Percentiles rank a stretch among this genome's conserved stretches.
These are phyloP conservation scores for Kernera saxatilis DNA, from an alignment of 345 rosid species.

Conservation along the genomic window DNA sequence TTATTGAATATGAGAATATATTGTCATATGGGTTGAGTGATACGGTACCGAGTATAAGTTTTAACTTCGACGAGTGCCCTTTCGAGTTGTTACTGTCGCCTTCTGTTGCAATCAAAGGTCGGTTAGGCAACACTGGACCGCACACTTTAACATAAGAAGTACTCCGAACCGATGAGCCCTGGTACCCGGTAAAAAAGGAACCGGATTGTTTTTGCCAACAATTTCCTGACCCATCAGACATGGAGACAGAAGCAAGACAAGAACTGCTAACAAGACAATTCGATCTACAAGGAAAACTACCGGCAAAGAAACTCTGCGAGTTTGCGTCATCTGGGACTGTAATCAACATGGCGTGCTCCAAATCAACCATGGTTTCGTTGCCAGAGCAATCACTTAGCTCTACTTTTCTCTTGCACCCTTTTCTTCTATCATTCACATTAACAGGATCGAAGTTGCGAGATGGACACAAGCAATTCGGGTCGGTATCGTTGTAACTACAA, in stretches of 20 bases:
- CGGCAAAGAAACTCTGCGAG: constrained; percentile 29
- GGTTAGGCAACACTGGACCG: constrained; percentile 41
- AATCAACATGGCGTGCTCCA: constrained; percentile 39
- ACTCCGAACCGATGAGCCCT: constrained; percentile 40
- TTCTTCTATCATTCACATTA: constrained; percentile 41
- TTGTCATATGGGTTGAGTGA: background rate
- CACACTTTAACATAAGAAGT: constrained; percentile 61
- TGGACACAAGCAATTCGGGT: constrained; percentile 56
- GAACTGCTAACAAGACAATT: constrained; percentile 40
- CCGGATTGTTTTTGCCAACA: constrained; percentile 52
- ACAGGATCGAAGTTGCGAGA: constrained; percentile 50
- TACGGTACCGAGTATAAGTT: background rate
- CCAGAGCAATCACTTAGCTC: constrained; percentile 46
- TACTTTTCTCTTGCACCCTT: constrained; percentile 53
- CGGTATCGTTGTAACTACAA: constrained; percentile 42
- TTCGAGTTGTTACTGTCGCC: constrained; percentile 21
- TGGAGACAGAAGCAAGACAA: constrained; percentile 49
- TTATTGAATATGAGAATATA: background rate
- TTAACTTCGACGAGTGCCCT: constrained; percentile 14
- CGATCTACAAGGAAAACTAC: constrained; percentile 42
- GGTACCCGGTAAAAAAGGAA: constrained; percentile 48
- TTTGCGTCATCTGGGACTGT: constrained; percentile 29
- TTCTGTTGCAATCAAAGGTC: background rate
- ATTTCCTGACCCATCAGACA: constrained; percentile 53
- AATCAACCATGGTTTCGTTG: constrained; percentile 41